phyloP scores from a whole-genome alignment of 2,329 filamentous ascomycete species.

The Microcyclospora tardicrescens region DNA sequence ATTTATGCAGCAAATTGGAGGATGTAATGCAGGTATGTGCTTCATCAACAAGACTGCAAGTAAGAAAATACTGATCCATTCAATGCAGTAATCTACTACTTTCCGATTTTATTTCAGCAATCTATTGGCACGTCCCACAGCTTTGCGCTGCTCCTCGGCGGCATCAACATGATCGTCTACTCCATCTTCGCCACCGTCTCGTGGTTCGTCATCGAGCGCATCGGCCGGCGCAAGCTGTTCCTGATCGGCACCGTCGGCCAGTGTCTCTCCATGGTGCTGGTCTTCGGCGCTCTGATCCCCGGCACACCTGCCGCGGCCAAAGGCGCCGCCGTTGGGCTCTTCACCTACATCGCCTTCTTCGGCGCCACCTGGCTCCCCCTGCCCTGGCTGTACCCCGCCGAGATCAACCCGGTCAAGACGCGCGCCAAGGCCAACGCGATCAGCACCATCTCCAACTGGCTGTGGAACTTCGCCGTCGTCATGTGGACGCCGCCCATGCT shows the following conservation, averaged over 20 bases:
- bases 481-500: conserved; percentile 31
- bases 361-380: conserved; percentile 39
- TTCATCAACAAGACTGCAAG: conserved; percentile 29
- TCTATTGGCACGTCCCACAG: conserved; percentile 39
- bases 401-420: conserved; percentile 41
- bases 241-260: conserved; percentile 37
- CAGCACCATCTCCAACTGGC: conserved; percentile 42
- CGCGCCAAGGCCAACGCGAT: conserved; percentile 44
- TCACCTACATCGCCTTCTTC: conserved; percentile 57
- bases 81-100: conserved; percentile 34
- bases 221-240: conserved; percentile 36
- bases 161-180: conserved; percentile 45
- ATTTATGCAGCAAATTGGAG: conserved; percentile 48
- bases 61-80: too few species aligned
- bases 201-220: conserved; percentile 52
- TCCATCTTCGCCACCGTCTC: conserved; percentile 44
- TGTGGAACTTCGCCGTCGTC: conserved; percentile 26
- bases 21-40: conserved; percentile 5
- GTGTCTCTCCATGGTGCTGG: conserved; percentile 40
- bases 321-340: conserved; percentile 46
- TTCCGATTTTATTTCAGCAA: conserved; percentile 28
- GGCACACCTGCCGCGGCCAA: conserved; percentile 25
- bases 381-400: conserved; percentile 22
- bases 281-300: conserved; percentile 30
- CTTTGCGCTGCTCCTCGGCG: conserved; percentile 31